These are phyloP conservation scores for Pseudocercospora fijiensis DNA, from an alignment of 2,329 filamentous ascomycete genomes.

Conservation along the genomic window DNA sequence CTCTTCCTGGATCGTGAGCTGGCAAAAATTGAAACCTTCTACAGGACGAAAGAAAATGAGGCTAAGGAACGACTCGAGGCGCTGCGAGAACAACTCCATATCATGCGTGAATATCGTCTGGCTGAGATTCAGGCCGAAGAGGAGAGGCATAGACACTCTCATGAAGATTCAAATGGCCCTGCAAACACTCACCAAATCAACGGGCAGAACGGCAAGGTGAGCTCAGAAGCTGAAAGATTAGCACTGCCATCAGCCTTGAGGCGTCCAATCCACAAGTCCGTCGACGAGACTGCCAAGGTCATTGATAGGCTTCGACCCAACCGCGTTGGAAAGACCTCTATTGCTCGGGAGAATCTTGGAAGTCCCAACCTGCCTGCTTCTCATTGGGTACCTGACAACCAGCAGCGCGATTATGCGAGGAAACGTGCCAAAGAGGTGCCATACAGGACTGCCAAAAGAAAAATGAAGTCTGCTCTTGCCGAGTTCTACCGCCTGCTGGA, in stretches of 20 bases:
- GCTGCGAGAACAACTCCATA: slow-evolving; percentile 81
- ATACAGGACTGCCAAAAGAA: slow-evolving; percentile 83
- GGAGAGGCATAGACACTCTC: slow-evolving; percentile 33
- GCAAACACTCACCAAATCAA: background rate
- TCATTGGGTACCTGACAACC: slow-evolving; percentile 24
- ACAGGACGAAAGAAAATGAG: slow-evolving; percentile 82
- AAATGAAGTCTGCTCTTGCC: slow-evolving; percentile 85
- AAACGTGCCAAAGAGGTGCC: slow-evolving; percentile 59
- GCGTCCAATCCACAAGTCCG: slow-evolving; percentile 20
- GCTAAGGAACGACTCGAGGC: slow-evolving; percentile 68
- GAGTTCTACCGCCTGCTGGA: slow-evolving; percentile 93
- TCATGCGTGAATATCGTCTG: slow-evolving; percentile 82
- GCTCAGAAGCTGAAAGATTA: background rate
- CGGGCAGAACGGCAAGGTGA: slow-evolving; percentile 8
- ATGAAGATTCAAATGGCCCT: slow-evolving; percentile 2
- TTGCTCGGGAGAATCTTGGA: slow-evolving; percentile 43
- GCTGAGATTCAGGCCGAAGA: slow-evolving; percentile 64
- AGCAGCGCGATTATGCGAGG: slow-evolving; percentile 47
- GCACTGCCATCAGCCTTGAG: slow-evolving; percentile 1
- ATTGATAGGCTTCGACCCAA: slow-evolving; percentile 41
- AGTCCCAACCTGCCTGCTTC: slow-evolving; percentile 41
- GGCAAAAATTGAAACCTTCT: slow-evolving; percentile 89
- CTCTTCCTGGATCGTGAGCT: slow-evolving; percentile 79
- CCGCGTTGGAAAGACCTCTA: slow-evolving; percentile 57
- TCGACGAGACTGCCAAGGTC: slow-evolving; percentile 22